Evolutionary conservation across 352 stramenopile genomes (phyloP).

Genomic region (Pythium sp.): DNA sequence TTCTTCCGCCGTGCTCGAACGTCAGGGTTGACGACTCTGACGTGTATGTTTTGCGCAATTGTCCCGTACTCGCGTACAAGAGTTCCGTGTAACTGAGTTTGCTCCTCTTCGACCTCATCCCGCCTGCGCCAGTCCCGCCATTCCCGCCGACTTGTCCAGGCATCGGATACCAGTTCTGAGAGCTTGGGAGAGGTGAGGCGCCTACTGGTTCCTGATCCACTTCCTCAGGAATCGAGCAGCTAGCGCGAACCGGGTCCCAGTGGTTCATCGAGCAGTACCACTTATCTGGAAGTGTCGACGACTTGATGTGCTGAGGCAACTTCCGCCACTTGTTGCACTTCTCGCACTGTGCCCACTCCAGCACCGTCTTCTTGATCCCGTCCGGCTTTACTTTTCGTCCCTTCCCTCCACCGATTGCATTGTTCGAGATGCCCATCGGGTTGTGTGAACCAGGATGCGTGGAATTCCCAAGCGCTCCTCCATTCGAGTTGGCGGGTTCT

Average conservation of each 20-base stretch:
- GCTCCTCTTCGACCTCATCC: constrained; percentile 43
- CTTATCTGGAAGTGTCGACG: constrained; percentile 90
- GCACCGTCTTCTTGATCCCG: constrained; percentile 68
- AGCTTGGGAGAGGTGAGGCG: constrained; percentile 38
- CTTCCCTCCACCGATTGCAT: constrained; percentile 13
- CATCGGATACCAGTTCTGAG: constrained; percentile 61
- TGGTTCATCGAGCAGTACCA: constrained; percentile 97
- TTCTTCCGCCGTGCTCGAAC: constrained; percentile 71
- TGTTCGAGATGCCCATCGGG: not conserved
- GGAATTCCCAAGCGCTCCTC: not conserved
- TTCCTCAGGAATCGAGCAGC: constrained; percentile 72
- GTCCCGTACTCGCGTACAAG: constrained; percentile 74
- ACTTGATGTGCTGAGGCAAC: constrained; percentile 89
- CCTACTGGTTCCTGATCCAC: constrained; percentile 68
- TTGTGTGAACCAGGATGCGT: not conserved
- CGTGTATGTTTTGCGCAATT: constrained; percentile 82
- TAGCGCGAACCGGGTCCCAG: constrained; percentile 85
- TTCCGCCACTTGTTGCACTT: constrained; percentile 96
- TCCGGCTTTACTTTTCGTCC: constrained; percentile 17
- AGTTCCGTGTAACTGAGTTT: constrained; percentile 85
- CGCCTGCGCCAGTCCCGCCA: constrained; percentile 4
- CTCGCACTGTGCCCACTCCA: constrained; percentile 97
- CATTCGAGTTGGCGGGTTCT: not conserved
- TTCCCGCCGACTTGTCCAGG: constrained; percentile 36
- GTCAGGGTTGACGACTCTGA: constrained; percentile 69